A percentile compares a stretch with the other conserved stretches of the same genome.
These are phyloP conservation scores for Trichosporon sp. DNA, from an alignment of 1,284 basidiomycete species.

Conservation along the genomic window DNA sequence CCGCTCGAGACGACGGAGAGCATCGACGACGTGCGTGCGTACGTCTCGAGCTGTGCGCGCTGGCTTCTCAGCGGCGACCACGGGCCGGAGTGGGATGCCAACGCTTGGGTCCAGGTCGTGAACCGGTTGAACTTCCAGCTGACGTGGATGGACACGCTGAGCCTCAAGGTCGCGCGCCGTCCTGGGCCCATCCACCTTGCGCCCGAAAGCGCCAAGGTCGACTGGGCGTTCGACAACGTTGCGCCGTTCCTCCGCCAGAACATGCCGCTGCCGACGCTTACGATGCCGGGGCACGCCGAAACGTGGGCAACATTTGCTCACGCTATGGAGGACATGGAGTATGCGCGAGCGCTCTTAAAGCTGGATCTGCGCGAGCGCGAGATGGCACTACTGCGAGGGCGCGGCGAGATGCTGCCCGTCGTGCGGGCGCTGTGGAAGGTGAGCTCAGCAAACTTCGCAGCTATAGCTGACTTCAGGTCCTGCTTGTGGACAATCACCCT, in stretches of 20 bases:
- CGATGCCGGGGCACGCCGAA: conserved; percentile 61
- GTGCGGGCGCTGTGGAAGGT: conserved; percentile 36
- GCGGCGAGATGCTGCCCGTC: conserved; percentile 29
- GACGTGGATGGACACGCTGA: conserved; percentile 9
- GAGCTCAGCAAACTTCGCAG: neutral
- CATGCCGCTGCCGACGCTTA: conserved; percentile 70
- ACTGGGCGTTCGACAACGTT: conserved; percentile 60
- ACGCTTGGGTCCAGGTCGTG: conserved; percentile 22
- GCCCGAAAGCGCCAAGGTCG: conserved; percentile 11
- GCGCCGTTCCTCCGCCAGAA: conserved; percentile 70
- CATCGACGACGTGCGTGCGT: conserved; percentile 63
- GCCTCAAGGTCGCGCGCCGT: neutral
- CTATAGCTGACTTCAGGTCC: conserved; percentile 20
- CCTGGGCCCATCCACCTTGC: conserved; percentile 1
- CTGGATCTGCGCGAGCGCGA: conserved; percentile 11
- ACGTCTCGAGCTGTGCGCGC: conserved; percentile 65
- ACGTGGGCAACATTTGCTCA: conserved; percentile 63
- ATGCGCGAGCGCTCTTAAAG: neutral
- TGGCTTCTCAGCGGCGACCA: conserved; percentile 54
- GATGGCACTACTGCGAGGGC: conserved; percentile 14
- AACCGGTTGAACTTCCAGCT: conserved; percentile 22
- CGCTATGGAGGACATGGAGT: conserved; percentile 18
- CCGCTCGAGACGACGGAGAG: conserved; percentile 71
- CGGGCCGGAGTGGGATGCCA: neutral
- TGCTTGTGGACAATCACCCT: conserved; percentile 17